Conservation (phyloP, 106 monocot species). For the Alisma plantagoaquatica region DNA sequence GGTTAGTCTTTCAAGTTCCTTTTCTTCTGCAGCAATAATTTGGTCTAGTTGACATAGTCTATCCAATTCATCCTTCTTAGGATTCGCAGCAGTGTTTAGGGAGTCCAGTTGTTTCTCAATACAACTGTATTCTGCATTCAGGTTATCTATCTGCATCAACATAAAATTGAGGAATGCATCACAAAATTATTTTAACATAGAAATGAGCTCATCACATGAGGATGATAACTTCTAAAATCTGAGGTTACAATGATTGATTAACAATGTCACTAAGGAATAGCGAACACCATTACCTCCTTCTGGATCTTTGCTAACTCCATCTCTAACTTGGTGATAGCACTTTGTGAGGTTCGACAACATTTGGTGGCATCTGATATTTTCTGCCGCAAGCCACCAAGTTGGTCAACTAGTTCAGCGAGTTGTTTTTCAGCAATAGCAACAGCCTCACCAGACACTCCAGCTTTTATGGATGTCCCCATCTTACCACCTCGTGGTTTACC, state of each 20-base stretch:
- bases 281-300: constrained; percentile 97
- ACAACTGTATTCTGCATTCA: constrained; percentile 50
- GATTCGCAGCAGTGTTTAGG: constrained; percentile 56
- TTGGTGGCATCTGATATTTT: constrained; percentile 41
- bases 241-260: too few relatives aligned
- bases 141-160: constrained; percentile 55
- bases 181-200: too few relatives aligned
- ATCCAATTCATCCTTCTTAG: constrained; percentile 52
- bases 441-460: constrained; percentile 70
- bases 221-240: too few relatives aligned
- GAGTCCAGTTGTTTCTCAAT: constrained; percentile 63
- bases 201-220: too few relatives aligned
- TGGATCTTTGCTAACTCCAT: constrained; percentile 82
- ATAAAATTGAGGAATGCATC: too few relatives aligned
- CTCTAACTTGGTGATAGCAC: constrained; percentile 33
- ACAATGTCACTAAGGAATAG: too few relatives aligned
- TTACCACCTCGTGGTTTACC: constrained; percentile 82
- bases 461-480: constrained; percentile 87
- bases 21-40: constrained; percentile 44
- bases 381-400: constrained; percentile 52
- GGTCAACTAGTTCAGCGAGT: constrained; percentile 47
- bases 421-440: constrained; percentile 62
- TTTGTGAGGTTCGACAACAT: constrained; percentile 49
- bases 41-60: constrained; percentile 60
- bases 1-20: constrained; percentile 51